Conservation (phyloP, 345 rosid species). For the Lumnitzera racemosa region DNA sequence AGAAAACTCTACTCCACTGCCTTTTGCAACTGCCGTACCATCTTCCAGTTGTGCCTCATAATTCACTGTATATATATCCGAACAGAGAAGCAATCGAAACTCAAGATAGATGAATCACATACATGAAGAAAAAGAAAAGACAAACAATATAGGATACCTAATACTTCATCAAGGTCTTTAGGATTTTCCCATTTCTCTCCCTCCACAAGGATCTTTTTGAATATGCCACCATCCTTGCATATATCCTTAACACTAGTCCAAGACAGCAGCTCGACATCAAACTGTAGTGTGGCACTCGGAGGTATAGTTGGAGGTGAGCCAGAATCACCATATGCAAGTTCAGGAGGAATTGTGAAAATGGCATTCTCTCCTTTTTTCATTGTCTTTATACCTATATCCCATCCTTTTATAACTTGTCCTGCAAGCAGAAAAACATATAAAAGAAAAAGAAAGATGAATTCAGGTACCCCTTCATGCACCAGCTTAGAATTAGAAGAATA, state of each 20-base stretch:
- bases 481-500: too few species aligned
- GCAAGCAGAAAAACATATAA: not conserved
- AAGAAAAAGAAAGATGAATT: too few species aligned
- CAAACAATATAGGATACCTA: constrained; percentile 26
- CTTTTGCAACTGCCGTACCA: constrained; percentile 55
- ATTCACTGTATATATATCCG: constrained; percentile 25
- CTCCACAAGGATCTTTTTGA: constrained; percentile 55
- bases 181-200: constrained; percentile 87
- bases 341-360: constrained; percentile 72
- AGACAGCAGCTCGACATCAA: constrained; percentile 68
- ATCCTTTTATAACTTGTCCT: constrained; percentile 96
- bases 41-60: constrained; percentile 73
- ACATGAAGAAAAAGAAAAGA: not conserved
- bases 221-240: constrained; percentile 78
- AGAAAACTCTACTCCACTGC: constrained; percentile 72
- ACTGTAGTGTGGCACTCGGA: constrained; percentile 76
- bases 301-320: constrained; percentile 95
- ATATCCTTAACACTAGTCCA: constrained; percentile 84
- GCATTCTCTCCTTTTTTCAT: constrained; percentile 97
- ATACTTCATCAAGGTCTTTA: constrained; percentile 72
- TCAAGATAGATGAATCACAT: not conserved
- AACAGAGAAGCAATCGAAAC: constrained; percentile 2
- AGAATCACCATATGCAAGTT: constrained; percentile 73
- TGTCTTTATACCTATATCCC: constrained; percentile 95
- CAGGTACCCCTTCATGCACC: too few species aligned